Conservation (phyloP, 179 eudicot species). For the Gypsophila paniculata region DNA sequence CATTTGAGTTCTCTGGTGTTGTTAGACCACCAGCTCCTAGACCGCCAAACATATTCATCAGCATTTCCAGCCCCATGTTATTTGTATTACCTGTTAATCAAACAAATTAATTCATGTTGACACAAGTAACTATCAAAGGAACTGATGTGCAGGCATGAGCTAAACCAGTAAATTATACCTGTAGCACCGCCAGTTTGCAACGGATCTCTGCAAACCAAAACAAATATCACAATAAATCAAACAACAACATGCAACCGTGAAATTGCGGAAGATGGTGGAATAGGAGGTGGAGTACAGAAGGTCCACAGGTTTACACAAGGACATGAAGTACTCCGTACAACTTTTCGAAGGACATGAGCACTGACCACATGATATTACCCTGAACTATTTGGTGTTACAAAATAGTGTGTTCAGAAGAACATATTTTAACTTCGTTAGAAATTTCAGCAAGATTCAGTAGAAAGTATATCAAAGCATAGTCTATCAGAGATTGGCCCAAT, state of each 20-base stretch:
- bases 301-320: too few relatives aligned
- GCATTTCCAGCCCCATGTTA: slow-evolving; percentile 54
- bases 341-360: not conserved
- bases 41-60: slow-evolving; percentile 97
- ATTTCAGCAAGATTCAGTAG: not conserved
- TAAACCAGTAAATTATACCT: slow-evolving; percentile 35
- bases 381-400: not conserved
- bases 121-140: not conserved
- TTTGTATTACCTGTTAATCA: slow-evolving; percentile 42
- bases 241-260: not conserved
- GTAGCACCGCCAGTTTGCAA: slow-evolving; percentile 52
- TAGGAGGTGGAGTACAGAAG: too few relatives aligned
- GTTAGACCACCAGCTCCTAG: slow-evolving; percentile 82
- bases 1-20: slow-evolving; percentile 52
- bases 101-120: not conserved
- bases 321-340: too few relatives aligned
- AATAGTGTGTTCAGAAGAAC: not conserved
- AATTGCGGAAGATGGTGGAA: not conserved
- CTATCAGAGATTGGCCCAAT: not conserved
- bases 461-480: too few relatives aligned
- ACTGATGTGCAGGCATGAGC: not conserved
- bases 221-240: not conserved
- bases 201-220: slow-evolving; percentile 49
- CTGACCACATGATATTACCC: not conserved
- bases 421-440: not conserved